Base-by-base conservation (phyloP, 768 basidiomycete species). In the Terana coerulea region DNA sequence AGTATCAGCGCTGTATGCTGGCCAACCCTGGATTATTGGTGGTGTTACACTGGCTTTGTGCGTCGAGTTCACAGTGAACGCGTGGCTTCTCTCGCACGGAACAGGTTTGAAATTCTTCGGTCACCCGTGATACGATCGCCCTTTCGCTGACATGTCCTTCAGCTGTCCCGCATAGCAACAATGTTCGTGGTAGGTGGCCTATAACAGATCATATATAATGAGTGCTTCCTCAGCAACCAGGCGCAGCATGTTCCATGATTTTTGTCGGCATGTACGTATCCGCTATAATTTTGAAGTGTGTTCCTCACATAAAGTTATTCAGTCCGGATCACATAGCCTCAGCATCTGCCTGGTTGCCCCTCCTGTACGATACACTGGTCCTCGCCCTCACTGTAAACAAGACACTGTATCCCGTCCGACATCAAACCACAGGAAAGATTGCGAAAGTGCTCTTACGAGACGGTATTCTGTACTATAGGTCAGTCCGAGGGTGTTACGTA, bases 1-100 rank as follows among this genome's bases (percentile, higher is more conserved):
- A 7, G 59, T 73, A 15, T 57, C 60, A 17, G 71, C 66, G 1
- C 49, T 68, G 29, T 72, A 70, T 31, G 46, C 48, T 21, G 24
- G 36, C 0, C 50, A 44, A 3, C 44, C 54, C 49, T 72, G 22
- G 56, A 65, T 46, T 55, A 59, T 51, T 29, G 57, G 15, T 55
- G 71, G 47, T 61, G 64, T 46, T 8, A 59, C 37, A 44, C 1
- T 35, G 3, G 50, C 83, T 9, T 71, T 80, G 33, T 5, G 73
- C 8, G 48, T 72, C 25, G 75, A 78, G 64, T 67, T 76, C 17
- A 63, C 57, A 2, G 61, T 79, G 55, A 81, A 80, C 53, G 69
- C 71, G 0, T 84, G 76, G 76, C 65, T 86, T 14, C 67, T 86
- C 17, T 69, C 71, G 25, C 55, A 64, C 15, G 81, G 73, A 0